Evolutionary conservation across 331 rosid species (phyloP), one percentile per base, ranked within the genome.

Genomic region (Quercus phellos): DNA sequence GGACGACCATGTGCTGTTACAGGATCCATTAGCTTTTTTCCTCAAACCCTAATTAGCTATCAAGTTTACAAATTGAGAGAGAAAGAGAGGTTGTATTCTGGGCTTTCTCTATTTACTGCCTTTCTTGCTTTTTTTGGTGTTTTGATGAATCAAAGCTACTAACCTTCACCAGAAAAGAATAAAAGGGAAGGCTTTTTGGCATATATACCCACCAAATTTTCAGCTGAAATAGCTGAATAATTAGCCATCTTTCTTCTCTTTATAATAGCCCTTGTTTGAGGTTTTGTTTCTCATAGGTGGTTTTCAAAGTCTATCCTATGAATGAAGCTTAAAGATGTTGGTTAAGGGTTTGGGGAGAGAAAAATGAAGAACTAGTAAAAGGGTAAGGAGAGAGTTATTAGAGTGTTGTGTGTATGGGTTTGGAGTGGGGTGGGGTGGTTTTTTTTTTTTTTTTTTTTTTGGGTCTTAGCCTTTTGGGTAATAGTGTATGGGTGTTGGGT

Each of bases 1-100:
- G 91, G 85, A 59, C 97, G 94, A 12, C 97, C 97, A 43, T 87
- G 97, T 43, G 96, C 97, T 30, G 91, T 76, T 30, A 91, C 90
- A 46, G 91, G 97, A 87, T 94, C 98, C 99, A 92, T 93, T 59
- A 46, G 17, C 17, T 78, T 4, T 3, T 13, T 24, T 5, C 6
- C 5, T 64, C 54, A 69, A 66, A 77, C 83, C 72, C 81, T 79
- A 74, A 63, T 18, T 6, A 74, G 67, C 63, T 13, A 38, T 38
- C 38, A 51, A 32, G 64, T 19, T 55, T 42, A 61, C 22, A 74
- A 80, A 79, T 74, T 73, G 76, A 38, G 51, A 26, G 66, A 22
- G 27, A 55, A 19, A 72, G 51, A 5, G 50, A 66, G 74, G 18
- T 66, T 35, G 6, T 7, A 81, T 80, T 77, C 80, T 68, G 66